Conservation (phyloP, 768 basidiomycete species). For the Pulveroboletus frians region DNA sequence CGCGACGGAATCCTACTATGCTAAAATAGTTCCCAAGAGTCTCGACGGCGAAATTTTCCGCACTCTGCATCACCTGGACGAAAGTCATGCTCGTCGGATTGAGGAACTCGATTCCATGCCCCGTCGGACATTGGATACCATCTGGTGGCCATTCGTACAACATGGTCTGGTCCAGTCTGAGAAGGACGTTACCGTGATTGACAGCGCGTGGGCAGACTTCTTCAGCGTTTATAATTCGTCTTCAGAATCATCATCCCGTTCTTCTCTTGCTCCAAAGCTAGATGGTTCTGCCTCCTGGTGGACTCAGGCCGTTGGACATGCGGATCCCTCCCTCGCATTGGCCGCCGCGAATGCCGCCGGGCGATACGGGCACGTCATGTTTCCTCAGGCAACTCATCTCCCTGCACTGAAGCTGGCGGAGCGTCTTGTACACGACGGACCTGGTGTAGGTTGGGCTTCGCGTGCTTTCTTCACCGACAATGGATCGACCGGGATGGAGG, state of each 20-base stretch:
- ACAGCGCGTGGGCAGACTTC: slow-evolving; percentile 83
- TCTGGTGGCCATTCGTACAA: slow-evolving; percentile 99
- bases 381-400: slow-evolving; percentile 80
- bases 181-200: slow-evolving; percentile 81
- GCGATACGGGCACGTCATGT: slow-evolving; percentile 96
- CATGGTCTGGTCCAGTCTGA: slow-evolving; percentile 67
- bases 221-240: slow-evolving; percentile 63
- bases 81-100: slow-evolving; percentile 60
- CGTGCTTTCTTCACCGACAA: slow-evolving; percentile 93
- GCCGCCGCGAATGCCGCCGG: slow-evolving; percentile 89
- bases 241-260: slow-evolving; percentile 23
- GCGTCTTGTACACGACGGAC: slow-evolving; percentile 63
- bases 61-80: slow-evolving; percentile 56
- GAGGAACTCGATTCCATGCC: slow-evolving; percentile 74
- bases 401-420: slow-evolving; percentile 86
- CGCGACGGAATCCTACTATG: slow-evolving; percentile 71
- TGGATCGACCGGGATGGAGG: slow-evolving; percentile 94
- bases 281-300: slow-evolving; percentile 98
- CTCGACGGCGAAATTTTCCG: slow-evolving; percentile 38
- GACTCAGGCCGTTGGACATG: slow-evolving; percentile 91
- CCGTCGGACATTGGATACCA: slow-evolving; percentile 61
- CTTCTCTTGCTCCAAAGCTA: slow-evolving; percentile 55
- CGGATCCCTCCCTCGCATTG: slow-evolving; percentile 65
- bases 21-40: slow-evolving; percentile 36
- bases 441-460: slow-evolving; percentile 87